Percentiles rank a stretch among this genome's conserved stretches.
Conservation (phyloP, 192 early-diverging fungal genomes). For the Gigaspora rosea region DNA sequence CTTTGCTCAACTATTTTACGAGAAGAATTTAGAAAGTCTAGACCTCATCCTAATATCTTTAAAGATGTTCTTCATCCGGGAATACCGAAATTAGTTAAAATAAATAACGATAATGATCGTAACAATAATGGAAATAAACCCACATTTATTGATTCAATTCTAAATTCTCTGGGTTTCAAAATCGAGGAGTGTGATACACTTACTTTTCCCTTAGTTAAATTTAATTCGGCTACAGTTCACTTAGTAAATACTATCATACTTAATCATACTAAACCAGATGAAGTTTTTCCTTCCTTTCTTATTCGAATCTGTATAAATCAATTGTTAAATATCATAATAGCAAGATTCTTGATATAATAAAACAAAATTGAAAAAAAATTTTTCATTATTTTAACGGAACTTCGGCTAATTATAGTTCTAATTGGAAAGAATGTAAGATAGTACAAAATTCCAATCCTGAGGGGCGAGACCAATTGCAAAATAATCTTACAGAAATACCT, state of each 20-base stretch:
- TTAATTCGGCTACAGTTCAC: constrained; percentile 19
- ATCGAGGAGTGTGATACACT: neutral
- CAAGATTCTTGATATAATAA: neutral
- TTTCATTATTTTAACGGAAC: constrained; percentile 21
- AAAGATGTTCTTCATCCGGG: no score
- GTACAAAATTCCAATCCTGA: no score
- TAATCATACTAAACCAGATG: constrained; percentile 25
- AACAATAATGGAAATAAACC: neutral
- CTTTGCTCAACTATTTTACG: constrained; percentile 6
- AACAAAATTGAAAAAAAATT: constrained; percentile 27
- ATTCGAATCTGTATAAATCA: constrained; percentile 22
- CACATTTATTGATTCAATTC: neutral
- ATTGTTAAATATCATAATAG: constrained; percentile 31
- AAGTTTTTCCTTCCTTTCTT: constrained; percentile 20
- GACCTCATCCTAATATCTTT: no score
- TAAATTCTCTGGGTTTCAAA: neutral
- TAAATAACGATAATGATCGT: neutral
- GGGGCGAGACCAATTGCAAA: no score
- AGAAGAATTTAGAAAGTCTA: no score
- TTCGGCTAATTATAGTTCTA: neutral
- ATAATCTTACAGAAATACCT: no score
- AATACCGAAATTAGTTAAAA: neutral
- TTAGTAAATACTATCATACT: constrained; percentile 14
- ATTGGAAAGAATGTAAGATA: constrained; percentile 17
- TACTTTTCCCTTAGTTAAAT: constrained; percentile 23